Base-by-base conservation (phyloP, 2,329 filamentous ascomycete genomes). In the Aspergillus eucalypticola region DNA sequence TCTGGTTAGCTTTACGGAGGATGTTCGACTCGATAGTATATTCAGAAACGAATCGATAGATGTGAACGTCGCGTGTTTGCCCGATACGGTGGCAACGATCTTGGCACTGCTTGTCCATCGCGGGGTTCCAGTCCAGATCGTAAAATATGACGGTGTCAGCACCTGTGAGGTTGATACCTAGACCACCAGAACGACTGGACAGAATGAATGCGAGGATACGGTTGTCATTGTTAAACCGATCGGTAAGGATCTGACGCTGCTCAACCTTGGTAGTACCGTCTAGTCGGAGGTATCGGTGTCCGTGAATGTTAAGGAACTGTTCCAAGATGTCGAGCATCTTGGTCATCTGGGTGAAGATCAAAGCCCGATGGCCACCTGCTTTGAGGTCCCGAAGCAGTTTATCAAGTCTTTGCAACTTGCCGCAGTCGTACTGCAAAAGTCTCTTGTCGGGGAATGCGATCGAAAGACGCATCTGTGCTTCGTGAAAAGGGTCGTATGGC, bases 321-420 rank as follows among this genome's bases (percentile, higher is more conserved):
- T 99, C 95, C 2, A 99, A 83, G 58, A 99, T 96, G 74, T 99
- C 94, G 17, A 99, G 84, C 49, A 98, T 95, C 75, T 96, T 96
- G 50, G 95, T 98, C 95, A 99, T 99, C 72, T 99, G 95, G 0
- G 96, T 98, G 76, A 99, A 99, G 73, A 99, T 99, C 54, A 99
- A 83, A 8, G 92, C 95, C 7, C 96, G 91, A 71, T 98, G 95
- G 1, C 93, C 92, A 41, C 92, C 92, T 2, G 90, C 86, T 77
- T 98, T 93, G 7, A 99, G 83, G 63, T 90, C 88, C 8, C 95
- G 90, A 13, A 99, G 84, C 2, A 99, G 84, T 62, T 88, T 88
- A 70, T 96, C 95, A 15, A 99, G 84, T 17, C 90, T 88, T 71
- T 99, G 95, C 3, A 99, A 85, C 76, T 99, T 99, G 67, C 95